Conservation (phyloP, 2,329 filamentous ascomycete species). For the Pseudocercospora ulei region DNA sequence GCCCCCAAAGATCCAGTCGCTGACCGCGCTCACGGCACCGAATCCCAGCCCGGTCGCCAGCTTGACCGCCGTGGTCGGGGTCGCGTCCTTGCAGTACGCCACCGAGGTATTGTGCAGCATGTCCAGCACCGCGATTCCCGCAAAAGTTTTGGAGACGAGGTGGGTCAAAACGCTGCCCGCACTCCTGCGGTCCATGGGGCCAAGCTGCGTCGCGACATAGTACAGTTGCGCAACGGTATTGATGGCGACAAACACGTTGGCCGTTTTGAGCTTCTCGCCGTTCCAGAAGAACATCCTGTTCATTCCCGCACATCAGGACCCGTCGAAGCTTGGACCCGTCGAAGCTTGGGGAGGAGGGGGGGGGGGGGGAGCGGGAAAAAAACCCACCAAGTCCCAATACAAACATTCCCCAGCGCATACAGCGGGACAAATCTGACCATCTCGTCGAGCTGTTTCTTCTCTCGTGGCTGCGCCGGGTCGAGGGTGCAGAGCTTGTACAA, state of each 20-base stretch:
- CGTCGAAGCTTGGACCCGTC: too few species aligned
- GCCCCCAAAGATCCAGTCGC: slow-evolving; percentile 53
- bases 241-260: slow-evolving; percentile 49
- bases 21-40: slow-evolving; percentile 42
- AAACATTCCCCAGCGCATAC: slow-evolving; percentile 49
- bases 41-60: slow-evolving; percentile 48
- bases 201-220: slow-evolving; percentile 45
- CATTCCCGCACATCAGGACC: background rate
- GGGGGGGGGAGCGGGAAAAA: background rate
- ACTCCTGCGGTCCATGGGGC: slow-evolving; percentile 41
- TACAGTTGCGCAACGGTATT: slow-evolving; percentile 49
- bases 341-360: too few species aligned
- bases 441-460: slow-evolving; percentile 40
- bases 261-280: slow-evolving; percentile 41
- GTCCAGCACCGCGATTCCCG: slow-evolving; percentile 52
- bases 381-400: slow-evolving; percentile 44
- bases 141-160: slow-evolving; percentile 51
- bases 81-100: slow-evolving; percentile 46
- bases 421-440: slow-evolving; percentile 49
- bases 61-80: slow-evolving; percentile 43
- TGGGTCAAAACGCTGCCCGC: slow-evolving; percentile 50
- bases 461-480: slow-evolving; percentile 35
- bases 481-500: slow-evolving; percentile 48
- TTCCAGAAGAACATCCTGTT: slow-evolving; percentile 55
- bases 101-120: slow-evolving; percentile 51